Evolutionary conservation across 495 filamentous ascomycete species (phyloP), one percentile per base, ranked within the genome.

Genomic region (Paragyromitra xinjiangensis): DNA sequence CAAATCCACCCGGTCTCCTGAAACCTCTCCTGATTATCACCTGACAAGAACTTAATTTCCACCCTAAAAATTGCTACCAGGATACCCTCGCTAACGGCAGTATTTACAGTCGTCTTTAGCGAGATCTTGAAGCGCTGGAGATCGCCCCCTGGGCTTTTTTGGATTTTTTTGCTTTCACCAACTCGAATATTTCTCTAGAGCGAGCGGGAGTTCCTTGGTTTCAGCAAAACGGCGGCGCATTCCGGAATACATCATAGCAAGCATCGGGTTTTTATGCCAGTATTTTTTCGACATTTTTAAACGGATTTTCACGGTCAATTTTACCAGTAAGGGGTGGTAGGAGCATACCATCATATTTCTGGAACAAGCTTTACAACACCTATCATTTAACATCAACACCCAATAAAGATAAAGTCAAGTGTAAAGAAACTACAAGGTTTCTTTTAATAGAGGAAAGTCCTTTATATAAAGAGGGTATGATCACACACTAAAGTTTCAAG

Each of bases 171-270:
- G 16, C 11, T 56, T 26, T 26, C 53, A 26, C 24, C 24, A 56
- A 56, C 22, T 56, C 11, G 22, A 29, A 11, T 56, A 12, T 56
- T 26, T 5, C 24, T 5, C 8, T 56, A 9, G 24, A 29, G 53
- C 58, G 16, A 62, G 58, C 58, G 29, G 58, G 58, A 39, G 58
- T 62, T 39, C 12, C n/a, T 16, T 40, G 2, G 14, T 19, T 62
- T 62, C 29, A 8, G 34, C 58, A 19, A 51, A 62, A 62, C 34
- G 34, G 19, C 34, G 58, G 58, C 29, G 29, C 34, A 62, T 62
- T 39, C 4, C 29, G 58, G 29, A 56, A 56, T 19, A 51, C 5
- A 19, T 12, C 24, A 29, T 3, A 3, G 12, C 0, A 22, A 22
- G 24, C 26, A 56, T 26, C 11, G 2, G 2, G 24, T 19, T 19